Percentiles rank a stretch among this genome's conserved stretches.
These are phyloP conservation scores for Alternaria gaisen DNA, from an alignment of 2,329 filamentous ascomycete genomes.

Conservation along the genomic window DNA sequence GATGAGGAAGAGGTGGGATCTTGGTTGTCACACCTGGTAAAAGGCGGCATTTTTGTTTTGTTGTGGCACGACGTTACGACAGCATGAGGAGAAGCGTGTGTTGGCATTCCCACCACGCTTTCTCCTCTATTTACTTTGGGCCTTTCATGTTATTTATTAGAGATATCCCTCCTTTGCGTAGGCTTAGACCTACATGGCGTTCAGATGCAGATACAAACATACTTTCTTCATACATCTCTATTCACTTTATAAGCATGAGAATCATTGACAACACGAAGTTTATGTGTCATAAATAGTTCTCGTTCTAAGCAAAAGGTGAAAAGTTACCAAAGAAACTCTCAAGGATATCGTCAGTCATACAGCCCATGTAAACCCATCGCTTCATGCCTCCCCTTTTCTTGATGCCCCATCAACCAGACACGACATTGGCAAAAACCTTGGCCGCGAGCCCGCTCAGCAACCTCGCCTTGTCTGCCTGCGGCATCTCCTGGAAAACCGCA, in stretches of 20 bases:
- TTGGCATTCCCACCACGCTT: neutral
- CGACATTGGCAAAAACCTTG: constrained; percentile 84
- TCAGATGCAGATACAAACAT: constrained; percentile 3
- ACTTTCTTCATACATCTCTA: neutral
- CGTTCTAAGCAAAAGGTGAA: neutral
- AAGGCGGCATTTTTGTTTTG: neutral
- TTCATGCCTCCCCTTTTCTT: neutral
- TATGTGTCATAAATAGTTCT: neutral
- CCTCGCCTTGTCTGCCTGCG: constrained; percentile 80
- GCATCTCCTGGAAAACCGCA: constrained; percentile 87
- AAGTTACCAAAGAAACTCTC: neutral
- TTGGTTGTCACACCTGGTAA: neutral
- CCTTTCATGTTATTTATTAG: constrained; percentile 3
- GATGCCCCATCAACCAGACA: constrained; percentile 43
- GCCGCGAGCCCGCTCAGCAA: constrained; percentile 84
- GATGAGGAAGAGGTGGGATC: neutral
- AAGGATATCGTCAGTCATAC: constrained; percentile 30
- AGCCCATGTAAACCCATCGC: constrained; percentile 3
- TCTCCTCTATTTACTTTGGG: neutral
- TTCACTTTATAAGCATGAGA: neutral
- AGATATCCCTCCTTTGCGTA: constrained; percentile 19
- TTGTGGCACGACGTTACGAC: neutral
- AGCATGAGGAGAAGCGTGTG: neutral
- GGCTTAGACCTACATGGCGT: constrained; percentile 3
- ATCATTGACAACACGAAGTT: neutral